Percentiles rank a stretch among this genome's conserved stretches.
Conservation (phyloP, 208 protist species). For the Trypanosoma brucei region DNA sequence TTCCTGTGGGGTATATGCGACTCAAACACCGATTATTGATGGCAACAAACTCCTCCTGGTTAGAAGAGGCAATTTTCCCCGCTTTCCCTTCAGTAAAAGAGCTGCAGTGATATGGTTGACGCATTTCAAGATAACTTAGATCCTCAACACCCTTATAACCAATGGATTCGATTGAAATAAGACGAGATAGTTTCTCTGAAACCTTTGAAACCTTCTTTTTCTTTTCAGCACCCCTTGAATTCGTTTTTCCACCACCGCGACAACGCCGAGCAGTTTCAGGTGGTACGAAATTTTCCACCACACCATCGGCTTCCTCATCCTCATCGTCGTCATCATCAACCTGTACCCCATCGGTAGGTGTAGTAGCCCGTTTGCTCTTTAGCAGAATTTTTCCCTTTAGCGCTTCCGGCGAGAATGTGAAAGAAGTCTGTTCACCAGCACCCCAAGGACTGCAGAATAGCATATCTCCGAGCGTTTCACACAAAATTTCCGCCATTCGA, state of each 20-base stretch:
- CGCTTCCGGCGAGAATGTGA: constrained; percentile 23
- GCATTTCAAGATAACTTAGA: constrained; percentile 42
- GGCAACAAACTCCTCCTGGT: constrained; percentile 27
- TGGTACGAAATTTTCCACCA: background rate
- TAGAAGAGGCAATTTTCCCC: constrained; percentile 32
- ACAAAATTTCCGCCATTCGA: constrained; percentile 40
- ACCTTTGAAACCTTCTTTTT: constrained; percentile 10
- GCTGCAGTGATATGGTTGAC: constrained; percentile 60
- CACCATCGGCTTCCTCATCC: background rate
- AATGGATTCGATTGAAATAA: constrained; percentile 62
- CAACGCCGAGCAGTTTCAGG: no score
- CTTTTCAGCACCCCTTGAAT: constrained; percentile 3
- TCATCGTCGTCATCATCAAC: constrained; percentile 6
- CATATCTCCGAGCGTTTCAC: constrained; percentile 23
- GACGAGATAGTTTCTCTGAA: constrained; percentile 36
- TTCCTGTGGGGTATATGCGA: constrained; percentile 91
- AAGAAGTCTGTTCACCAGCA: constrained; percentile 9
- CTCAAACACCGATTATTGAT: constrained; percentile 75
- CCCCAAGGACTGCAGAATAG: constrained; percentile 19
- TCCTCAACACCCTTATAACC: constrained; percentile 58
- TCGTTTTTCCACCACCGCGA: no score
- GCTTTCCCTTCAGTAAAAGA: constrained; percentile 62
- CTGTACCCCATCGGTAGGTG: background rate
- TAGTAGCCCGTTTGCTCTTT: constrained; percentile 24
- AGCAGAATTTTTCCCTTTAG: constrained; percentile 31